These are phyloP conservation scores for Ceriops decandra DNA, from an alignment of 345 rosid species.

Conservation along the genomic window DNA sequence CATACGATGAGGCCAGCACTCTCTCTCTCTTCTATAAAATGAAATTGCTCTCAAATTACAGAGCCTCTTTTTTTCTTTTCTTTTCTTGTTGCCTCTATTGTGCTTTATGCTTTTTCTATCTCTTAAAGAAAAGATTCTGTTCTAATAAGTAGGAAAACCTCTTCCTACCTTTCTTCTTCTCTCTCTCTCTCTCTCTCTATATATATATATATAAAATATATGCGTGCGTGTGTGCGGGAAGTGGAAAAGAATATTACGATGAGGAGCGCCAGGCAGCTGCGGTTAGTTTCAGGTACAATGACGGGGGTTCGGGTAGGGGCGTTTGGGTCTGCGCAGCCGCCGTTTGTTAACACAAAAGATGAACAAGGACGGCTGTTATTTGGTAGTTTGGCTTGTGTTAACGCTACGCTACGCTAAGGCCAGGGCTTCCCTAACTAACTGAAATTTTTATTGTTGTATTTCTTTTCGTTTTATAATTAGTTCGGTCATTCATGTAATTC, in stretches of 20 bases:
- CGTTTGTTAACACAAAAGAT: slow-evolving; percentile 11
- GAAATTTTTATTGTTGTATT: no score
- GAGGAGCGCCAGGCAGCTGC: slow-evolving; percentile 15
- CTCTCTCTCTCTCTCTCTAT: no score
- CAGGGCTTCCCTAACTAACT: no score
- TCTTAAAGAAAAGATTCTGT: not conserved
- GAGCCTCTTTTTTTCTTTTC: not conserved
- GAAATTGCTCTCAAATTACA: slow-evolving; percentile 14
- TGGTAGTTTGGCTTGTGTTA: not conserved
- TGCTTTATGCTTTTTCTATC: slow-evolving; percentile 34
- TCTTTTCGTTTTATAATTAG: no score
- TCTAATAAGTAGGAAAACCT: no score
- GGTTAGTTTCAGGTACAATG: slow-evolving; percentile 14
- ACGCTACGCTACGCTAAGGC: no score
- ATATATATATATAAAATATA: no score
- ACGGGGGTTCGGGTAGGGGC: not conserved
- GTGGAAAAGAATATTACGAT: not conserved
- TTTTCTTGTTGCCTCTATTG: slow-evolving; percentile 4
- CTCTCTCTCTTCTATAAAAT: slow-evolving; percentile 6
- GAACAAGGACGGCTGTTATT: not conserved
- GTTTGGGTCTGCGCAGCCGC: not conserved
- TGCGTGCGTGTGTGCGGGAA: not conserved
- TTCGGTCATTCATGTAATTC: no score
- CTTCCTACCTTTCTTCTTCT: not conserved
- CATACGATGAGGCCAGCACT: slow-evolving; percentile 10